Conservation (phyloP, 1,284 basidiomycete genomes). For the Ganoderma leucocontextum region DNA sequence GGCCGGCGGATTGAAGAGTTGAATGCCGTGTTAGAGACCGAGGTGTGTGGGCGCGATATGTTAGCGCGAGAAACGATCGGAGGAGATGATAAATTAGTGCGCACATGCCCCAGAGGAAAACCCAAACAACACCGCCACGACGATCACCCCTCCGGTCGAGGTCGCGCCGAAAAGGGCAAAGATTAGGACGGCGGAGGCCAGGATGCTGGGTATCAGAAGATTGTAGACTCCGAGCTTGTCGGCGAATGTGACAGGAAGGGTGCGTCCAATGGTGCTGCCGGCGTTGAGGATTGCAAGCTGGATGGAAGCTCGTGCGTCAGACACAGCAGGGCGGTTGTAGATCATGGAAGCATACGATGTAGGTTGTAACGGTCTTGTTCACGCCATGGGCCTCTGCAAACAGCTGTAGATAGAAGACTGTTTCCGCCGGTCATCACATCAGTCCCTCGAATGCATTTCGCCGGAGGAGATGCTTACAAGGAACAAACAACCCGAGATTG, state of each 20-base stretch:
- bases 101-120: constrained; percentile 59
- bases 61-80: constrained; percentile 8
- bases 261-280: constrained; percentile 55
- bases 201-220: constrained; percentile 47
- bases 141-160: constrained; percentile 46
- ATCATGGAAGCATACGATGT: constrained; percentile 48
- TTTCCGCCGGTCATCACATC: constrained; percentile 24
- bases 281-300: constrained; percentile 55
- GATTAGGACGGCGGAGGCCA: constrained; percentile 49
- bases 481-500: constrained; percentile 57
- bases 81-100: constrained; percentile 30
- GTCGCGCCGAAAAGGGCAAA: constrained; percentile 54
- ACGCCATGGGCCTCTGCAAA: constrained; percentile 55
- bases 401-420: constrained; percentile 65
- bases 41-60: constrained; percentile 4
- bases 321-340: background rate
- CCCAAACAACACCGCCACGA: constrained; percentile 56
- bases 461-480: constrained; percentile 45
- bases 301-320: background rate
- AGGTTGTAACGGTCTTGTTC: constrained; percentile 52
- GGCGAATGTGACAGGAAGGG: constrained; percentile 58
- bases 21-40: constrained; percentile 6
- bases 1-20: constrained; percentile 3
- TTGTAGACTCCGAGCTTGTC: constrained; percentile 51
- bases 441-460: background rate